Base-by-base conservation (phyloP, 116 monocot species). In the Trichopus zeylanicus region DNA sequence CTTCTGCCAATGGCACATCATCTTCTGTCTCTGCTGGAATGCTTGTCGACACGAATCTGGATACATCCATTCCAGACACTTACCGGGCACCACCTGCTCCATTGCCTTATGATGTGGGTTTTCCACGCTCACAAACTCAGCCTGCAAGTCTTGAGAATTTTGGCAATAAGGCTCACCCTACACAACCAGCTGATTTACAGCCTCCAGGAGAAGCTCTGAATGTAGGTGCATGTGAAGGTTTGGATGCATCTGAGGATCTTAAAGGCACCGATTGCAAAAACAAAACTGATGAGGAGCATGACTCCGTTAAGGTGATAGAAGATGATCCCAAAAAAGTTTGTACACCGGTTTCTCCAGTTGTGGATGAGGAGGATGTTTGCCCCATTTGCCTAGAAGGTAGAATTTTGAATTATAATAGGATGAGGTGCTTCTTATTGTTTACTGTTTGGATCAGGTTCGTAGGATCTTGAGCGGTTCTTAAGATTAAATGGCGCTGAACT, bases 351-450 rank as follows among this genome's bases (percentile, higher is more conserved):
- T 9, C 48, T 39, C 48, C 52, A 26, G 55, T 22, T 27, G 64
- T 29, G n/a, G 73, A 82, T 54, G 82, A 82, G 67, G 86, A 86
- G 63, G 86, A 86, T 66, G 71, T 64, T 28, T 86, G 86, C 37
- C 86, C 86, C 48, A 81, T 59, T 51, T 86, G 86, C 72, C 78
- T 86, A 32, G 86, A 86, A 78, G 86, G 86, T 86, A 69, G n/a
- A 61, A n/a, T 56, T 51, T 33, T 24, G 28, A 21, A 20, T 51
- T 7, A 62, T 26, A 31, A 5, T 26, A 54, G 13, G 11, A 28
- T 11, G 25, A 29, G 23, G 19, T 19, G 19, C 23, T 49, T 51
- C 19, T 22, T 24, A 11, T 53, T 13, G 26, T 28, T 53, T 23
- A 8, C 12, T 27, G 4, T 9, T 28, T 27, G 10, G 13, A 8